These are phyloP conservation scores for Simplicillium aogashimaense DNA, from an alignment of 2,329 filamentous ascomycete species.

Conservation along the genomic window DNA sequence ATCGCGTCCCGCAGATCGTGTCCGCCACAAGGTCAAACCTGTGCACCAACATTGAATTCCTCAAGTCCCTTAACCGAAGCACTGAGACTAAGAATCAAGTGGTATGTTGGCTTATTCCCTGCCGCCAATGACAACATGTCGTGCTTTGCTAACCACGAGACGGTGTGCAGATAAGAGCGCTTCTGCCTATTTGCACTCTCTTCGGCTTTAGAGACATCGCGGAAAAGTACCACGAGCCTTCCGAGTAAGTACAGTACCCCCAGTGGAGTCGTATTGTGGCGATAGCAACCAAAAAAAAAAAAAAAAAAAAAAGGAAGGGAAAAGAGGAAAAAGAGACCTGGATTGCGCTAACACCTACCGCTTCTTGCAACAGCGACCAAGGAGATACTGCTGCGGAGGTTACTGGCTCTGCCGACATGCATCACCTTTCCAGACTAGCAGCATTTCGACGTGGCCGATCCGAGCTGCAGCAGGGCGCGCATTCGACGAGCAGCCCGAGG, in stretches of 20 bases:
- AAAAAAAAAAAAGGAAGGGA: neutral
- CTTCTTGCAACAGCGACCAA: neutral
- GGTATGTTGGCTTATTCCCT: neutral
- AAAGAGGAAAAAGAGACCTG: neutral
- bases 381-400: slow-evolving; percentile 7
- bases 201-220: slow-evolving; percentile 13
- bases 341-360: slow-evolving; percentile 1
- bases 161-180: slow-evolving; percentile 5
- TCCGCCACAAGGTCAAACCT: slow-evolving; percentile 12
- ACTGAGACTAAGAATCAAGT: slow-evolving; percentile 10
- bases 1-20: slow-evolving; percentile 9
- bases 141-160: no score
- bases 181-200: slow-evolving; percentile 11
- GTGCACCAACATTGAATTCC: slow-evolving; percentile 10
- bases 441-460: slow-evolving; percentile 10
- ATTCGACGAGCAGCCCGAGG: slow-evolving; percentile 5
- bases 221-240: slow-evolving; percentile 9
- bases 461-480: slow-evolving; percentile 8
- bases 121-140: no score
- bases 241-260: slow-evolving; percentile 2
- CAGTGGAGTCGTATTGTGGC: neutral
- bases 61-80: slow-evolving; percentile 8
- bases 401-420: slow-evolving; percentile 10
- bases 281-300: no score
- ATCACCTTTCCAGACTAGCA: slow-evolving; percentile 11